Percentiles rank a stretch among this genome's conserved stretches.
Evolutionary conservation across 2,329 filamentous ascomycete genomes (phyloP).

Genomic region (Penicillium brevicompactum): DNA sequence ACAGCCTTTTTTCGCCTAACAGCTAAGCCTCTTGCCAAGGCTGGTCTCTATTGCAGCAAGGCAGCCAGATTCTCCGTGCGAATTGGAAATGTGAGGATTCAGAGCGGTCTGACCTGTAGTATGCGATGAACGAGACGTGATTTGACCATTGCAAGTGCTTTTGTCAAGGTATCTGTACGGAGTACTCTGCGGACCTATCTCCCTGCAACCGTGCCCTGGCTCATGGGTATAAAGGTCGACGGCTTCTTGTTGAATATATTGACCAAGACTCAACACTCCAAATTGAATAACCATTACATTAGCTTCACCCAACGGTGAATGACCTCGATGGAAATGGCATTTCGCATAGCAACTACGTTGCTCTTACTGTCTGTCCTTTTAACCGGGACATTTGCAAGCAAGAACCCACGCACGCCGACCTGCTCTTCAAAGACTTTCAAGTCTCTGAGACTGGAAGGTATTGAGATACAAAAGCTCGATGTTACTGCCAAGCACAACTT

Average conservation of each 20-base stretch:
- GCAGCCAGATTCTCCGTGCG: too few species aligned
- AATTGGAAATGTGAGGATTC: neutral
- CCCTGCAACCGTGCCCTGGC: neutral
- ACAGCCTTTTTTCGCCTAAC: neutral
- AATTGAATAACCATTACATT: neutral
- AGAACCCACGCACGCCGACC: neutral
- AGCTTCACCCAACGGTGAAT: too few species aligned
- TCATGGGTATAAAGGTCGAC: neutral
- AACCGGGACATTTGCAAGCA: neutral
- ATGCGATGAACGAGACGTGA: neutral
- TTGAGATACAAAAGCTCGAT: neutral
- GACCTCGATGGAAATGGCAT: neutral
- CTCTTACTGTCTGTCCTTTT: neutral
- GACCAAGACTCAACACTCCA: neutral
- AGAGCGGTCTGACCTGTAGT: neutral
- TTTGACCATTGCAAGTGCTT: neutral
- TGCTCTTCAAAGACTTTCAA: neutral
- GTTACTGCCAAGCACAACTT: neutral
- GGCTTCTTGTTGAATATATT: neutral
- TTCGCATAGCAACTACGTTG: neutral
- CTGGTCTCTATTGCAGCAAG: neutral
- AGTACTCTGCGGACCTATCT: neutral
- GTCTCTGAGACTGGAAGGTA: neutral
- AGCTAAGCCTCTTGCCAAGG: neutral
- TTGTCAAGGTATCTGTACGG: neutral